These are phyloP conservation scores for Microdochium paspali DNA, from an alignment of 2,329 filamentous ascomycete species.

Conservation along the genomic window DNA sequence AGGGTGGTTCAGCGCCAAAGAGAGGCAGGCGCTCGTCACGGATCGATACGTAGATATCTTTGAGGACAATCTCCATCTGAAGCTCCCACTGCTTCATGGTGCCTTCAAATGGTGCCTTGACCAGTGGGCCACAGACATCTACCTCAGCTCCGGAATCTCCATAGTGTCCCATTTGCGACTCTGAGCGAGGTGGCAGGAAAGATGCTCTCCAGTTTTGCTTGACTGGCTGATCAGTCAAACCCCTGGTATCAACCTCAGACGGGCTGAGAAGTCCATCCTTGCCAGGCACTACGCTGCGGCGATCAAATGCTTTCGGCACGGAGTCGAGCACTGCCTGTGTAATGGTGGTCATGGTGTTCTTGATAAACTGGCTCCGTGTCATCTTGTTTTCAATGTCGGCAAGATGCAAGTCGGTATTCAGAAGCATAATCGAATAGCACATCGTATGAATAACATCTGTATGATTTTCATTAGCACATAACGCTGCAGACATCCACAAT, in stretches of 20 bases:
- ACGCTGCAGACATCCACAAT: not conserved
- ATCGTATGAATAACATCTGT: slow-evolving; percentile 92
- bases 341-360: slow-evolving; percentile 91
- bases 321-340: slow-evolving; percentile 65
- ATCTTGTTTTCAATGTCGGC: slow-evolving; percentile 96
- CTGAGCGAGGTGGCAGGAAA: slow-evolving; percentile 39
- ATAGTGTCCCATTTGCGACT: slow-evolving; percentile 28
- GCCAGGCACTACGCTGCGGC: slow-evolving; percentile 44
- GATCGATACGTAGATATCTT: slow-evolving; percentile 86
- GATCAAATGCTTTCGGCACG: slow-evolving; percentile 56
- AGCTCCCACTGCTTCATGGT: slow-evolving; percentile 73
- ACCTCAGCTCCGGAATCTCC: slow-evolving; percentile 18
- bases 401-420: slow-evolving; percentile 93
- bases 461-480: slow-evolving; percentile 19
- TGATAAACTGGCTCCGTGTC: slow-evolving; percentile 89
- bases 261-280: slow-evolving; percentile 19
- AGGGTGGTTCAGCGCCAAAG: slow-evolving; percentile 54
- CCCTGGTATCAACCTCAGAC: slow-evolving; percentile 10
- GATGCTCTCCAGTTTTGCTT: slow-evolving; percentile 25
- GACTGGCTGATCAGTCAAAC: slow-evolving; percentile 12
- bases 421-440: slow-evolving; percentile 86
- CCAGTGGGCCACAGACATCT: slow-evolving; percentile 64
- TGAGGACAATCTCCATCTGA: slow-evolving; percentile 83
- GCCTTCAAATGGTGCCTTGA: slow-evolving; percentile 69
- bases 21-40: slow-evolving; percentile 78